Percentiles rank a stretch among this genome's conserved stretches.
Conservation (phyloP, 2,329 filamentous ascomycete genomes). For the Cordyceps militaris region DNA sequence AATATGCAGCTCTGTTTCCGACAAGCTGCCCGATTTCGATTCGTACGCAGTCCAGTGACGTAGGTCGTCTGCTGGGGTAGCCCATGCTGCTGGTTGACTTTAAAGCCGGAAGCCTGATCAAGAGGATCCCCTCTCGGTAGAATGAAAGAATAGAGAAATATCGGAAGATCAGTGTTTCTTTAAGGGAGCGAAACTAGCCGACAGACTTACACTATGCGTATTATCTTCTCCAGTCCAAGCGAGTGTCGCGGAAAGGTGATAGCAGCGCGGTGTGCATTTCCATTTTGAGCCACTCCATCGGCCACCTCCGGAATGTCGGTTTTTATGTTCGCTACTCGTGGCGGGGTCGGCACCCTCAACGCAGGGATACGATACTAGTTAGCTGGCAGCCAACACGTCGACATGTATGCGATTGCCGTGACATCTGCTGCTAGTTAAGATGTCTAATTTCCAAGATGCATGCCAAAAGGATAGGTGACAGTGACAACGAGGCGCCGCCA, state of each 20-base stretch:
- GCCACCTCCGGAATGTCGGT: background rate
- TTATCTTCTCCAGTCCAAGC: background rate
- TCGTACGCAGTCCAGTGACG: no score
- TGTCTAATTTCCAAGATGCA: background rate
- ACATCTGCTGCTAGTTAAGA: background rate
- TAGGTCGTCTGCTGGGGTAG: no score
- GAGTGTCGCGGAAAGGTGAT: background rate
- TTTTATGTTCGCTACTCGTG: background rate
- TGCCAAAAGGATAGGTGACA: background rate
- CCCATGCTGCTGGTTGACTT: no score
- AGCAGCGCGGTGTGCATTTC: slow-evolving; percentile 4
- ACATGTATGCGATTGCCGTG: background rate
- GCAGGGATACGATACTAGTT: background rate
- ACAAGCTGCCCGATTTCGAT: no score
- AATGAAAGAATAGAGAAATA: no score
- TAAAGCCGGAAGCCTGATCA: no score
- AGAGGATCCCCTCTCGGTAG: no score
- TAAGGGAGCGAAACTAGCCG: no score
- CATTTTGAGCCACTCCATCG: background rate
- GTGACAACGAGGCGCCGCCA: slow-evolving; percentile 1
- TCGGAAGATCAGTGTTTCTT: no score
- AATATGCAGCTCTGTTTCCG: no score
- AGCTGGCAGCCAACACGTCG: no score
- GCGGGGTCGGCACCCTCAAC: background rate
- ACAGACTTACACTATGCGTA: background rate